Percentiles rank a stretch among this genome's conserved stretches.
These are phyloP conservation scores for Fusarium guadeloupense DNA, from an alignment of 2,329 filamentous ascomycete species.

Conservation along the genomic window DNA sequence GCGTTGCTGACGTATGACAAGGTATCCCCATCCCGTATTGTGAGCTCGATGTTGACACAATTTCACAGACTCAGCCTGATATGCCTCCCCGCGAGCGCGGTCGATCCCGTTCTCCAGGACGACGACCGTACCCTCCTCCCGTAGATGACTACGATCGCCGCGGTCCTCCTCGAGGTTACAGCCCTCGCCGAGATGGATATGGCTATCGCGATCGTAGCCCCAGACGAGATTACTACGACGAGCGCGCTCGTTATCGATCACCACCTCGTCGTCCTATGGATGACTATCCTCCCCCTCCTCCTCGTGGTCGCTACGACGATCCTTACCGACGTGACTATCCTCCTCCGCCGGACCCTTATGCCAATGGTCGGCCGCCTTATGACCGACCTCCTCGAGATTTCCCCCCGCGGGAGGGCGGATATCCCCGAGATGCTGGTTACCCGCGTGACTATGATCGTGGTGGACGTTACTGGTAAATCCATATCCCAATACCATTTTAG, in stretches of 20 bases:
- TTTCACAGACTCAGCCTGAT: slow-evolving; percentile 78
- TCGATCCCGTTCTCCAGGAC: slow-evolving; percentile 79
- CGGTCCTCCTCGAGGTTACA: slow-evolving; percentile 81
- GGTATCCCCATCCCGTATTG: neutral
- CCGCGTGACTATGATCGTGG: slow-evolving; percentile 61
- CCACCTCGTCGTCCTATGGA: slow-evolving; percentile 81
- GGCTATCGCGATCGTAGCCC: slow-evolving; percentile 90
- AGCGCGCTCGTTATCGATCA: slow-evolving; percentile 81
- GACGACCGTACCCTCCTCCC: slow-evolving; percentile 72
- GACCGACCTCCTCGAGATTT: slow-evolving; percentile 63
- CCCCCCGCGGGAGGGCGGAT: slow-evolving; percentile 56
- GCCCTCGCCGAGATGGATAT: slow-evolving; percentile 75
- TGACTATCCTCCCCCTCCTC: slow-evolving; percentile 77
- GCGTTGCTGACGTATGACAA: slow-evolving; percentile 78
- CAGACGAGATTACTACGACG: slow-evolving; percentile 87
- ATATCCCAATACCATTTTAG: slow-evolving; percentile 39
- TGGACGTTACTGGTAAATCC: slow-evolving; percentile 61
- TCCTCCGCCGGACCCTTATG: slow-evolving; percentile 70
- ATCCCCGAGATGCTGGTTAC: slow-evolving; percentile 54
- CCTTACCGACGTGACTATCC: slow-evolving; percentile 77
- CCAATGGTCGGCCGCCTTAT: slow-evolving; percentile 64
- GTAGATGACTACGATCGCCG: slow-evolving; percentile 86
- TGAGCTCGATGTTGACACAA: slow-evolving; percentile 36
- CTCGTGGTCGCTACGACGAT: slow-evolving; percentile 77
- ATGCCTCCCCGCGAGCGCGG: slow-evolving; percentile 73